A percentile compares a stretch with the other conserved stretches of the same genome.
These are phyloP conservation scores for Venturia oleaginea DNA, from an alignment of 2,329 filamentous ascomycete genomes.

Conservation along the genomic window DNA sequence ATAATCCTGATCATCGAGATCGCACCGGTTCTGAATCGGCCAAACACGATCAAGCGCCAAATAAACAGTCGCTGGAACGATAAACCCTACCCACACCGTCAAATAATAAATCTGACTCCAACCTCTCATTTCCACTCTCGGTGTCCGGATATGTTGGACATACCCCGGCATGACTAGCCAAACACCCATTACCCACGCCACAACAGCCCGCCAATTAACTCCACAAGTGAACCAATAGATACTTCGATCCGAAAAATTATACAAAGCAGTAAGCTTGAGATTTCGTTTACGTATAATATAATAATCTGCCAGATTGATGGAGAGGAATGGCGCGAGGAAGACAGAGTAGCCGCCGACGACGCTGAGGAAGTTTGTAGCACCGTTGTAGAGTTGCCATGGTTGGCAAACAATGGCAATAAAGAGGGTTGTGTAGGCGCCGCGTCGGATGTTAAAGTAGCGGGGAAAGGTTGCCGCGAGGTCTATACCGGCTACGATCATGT, in stretches of 20 bases:
- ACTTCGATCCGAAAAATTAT: conserved; percentile 25
- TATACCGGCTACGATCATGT: conserved; percentile 35
- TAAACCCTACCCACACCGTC: neutral
- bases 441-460: conserved; percentile 46
- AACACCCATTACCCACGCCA: conserved; percentile 31
- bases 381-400: conserved; percentile 44
- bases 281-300: conserved; percentile 32
- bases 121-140: neutral
- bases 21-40: neutral
- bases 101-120: conserved; percentile 10
- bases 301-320: conserved; percentile 39
- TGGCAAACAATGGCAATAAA: conserved; percentile 37
- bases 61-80: neutral
- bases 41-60: neutral
- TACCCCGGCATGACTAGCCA: conserved; percentile 14
- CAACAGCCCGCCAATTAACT: conserved; percentile 36
- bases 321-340: conserved; percentile 40
- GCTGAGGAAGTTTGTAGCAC: conserved; percentile 38
- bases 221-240: conserved; percentile 37
- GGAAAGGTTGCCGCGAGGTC: conserved; percentile 46
- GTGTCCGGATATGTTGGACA: conserved; percentile 3
- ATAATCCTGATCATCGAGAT: neutral
- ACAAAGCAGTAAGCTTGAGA: conserved; percentile 37
- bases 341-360: conserved; percentile 38
- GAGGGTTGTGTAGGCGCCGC: conserved; percentile 34